Conservation (phyloP, 148 eudicot genomes). For the Rhododendron mucronatum region DNA sequence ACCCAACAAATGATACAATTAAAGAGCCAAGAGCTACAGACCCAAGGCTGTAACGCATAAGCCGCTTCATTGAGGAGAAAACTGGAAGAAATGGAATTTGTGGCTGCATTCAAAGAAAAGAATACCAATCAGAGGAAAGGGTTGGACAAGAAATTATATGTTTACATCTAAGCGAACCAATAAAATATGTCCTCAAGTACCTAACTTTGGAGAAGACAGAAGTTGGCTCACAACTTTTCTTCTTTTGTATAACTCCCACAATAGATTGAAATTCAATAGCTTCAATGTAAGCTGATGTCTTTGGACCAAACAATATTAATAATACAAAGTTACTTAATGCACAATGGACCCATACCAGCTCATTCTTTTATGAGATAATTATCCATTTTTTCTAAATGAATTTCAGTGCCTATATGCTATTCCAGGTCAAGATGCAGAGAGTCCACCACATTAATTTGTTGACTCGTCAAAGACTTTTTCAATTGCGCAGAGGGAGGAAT, state of each 20-base stretch:
- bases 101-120: constrained; percentile 40
- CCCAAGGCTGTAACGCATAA: constrained; percentile 70
- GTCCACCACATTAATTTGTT: background rate
- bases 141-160: background rate
- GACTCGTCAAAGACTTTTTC: background rate
- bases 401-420: background rate
- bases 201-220: background rate
- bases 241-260: background rate
- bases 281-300: background rate
- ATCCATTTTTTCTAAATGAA: background rate
- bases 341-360: background rate
- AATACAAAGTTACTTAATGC: background rate
- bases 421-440: background rate
- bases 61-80: constrained; percentile 88
- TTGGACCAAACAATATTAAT: background rate
- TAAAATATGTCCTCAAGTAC: background rate
- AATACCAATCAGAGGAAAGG: constrained; percentile 11
- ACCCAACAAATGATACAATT: constrained; percentile 68
- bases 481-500: background rate
- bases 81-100: constrained; percentile 87
- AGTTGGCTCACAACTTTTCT: background rate
- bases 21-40: constrained; percentile 91
- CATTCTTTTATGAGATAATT: background rate
- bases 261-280: background rate
- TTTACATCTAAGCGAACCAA: background rate